Evolutionary conservation across 1,284 basidiomycete genomes (phyloP).

Genomic region (Neotropicomus parvogracilis): DNA sequence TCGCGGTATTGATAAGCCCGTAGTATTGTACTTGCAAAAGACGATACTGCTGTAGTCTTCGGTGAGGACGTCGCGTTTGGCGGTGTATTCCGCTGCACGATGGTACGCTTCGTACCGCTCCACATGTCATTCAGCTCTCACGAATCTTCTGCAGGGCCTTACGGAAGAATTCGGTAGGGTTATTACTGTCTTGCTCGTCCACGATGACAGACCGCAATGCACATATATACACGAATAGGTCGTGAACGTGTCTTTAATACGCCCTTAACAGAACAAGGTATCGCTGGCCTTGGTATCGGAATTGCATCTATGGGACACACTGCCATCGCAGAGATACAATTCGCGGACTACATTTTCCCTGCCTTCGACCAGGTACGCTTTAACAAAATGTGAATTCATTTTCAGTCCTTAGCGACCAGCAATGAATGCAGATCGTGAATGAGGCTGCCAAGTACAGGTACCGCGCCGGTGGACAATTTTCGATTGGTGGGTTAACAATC

Average conservation of each 20-base stretch:
- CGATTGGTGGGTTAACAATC: conserved; percentile 83
- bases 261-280: conserved; percentile 90
- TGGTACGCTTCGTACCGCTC: conserved; percentile 44
- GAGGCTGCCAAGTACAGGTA: conserved; percentile 94
- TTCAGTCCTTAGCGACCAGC: conserved; percentile 2
- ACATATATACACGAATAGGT: conserved; percentile 42
- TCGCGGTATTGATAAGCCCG: conserved; percentile 2
- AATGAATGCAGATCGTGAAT: conserved; percentile 74
- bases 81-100: conserved; percentile 87
- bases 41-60: conserved; percentile 85
- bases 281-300: conserved; percentile 92
- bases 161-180: conserved; percentile 84
- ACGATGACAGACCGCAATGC: conserved; percentile 3
- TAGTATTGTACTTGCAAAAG: conserved; percentile 79
- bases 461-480: conserved; percentile 81
- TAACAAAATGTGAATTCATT: background rate
- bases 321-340: conserved; percentile 92
- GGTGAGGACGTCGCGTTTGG: conserved; percentile 94
- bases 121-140: conserved; percentile 1
- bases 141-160: conserved; percentile 56
- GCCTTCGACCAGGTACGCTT: conserved; percentile 81
- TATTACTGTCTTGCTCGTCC: background rate
- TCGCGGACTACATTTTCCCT: conserved; percentile 84
- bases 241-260: conserved; percentile 95
- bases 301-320: conserved; percentile 91